Evolutionary conservation across 2,329 filamentous ascomycete genomes (phyloP).

Genomic region (Neonectria ditissima): DNA sequence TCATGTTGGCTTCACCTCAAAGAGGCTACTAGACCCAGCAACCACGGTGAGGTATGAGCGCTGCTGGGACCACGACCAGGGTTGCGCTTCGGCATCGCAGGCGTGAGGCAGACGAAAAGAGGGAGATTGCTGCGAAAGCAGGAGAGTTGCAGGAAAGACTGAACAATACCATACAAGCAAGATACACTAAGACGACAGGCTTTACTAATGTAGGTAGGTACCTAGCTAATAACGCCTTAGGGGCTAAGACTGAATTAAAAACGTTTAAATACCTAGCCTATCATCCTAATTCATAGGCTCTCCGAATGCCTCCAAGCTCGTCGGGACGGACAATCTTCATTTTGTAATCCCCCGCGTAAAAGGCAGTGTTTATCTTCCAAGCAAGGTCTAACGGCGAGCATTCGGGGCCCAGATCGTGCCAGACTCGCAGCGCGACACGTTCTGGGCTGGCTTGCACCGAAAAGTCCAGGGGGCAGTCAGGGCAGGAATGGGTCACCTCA

Average conservation of each 20-base stretch:
- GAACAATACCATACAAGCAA: too few relatives aligned
- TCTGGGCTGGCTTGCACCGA: background rate
- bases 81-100: too few relatives aligned
- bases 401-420: slow-evolving; percentile 33
- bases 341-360: background rate
- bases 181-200: too few relatives aligned
- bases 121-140: too few relatives aligned
- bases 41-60: slow-evolving; percentile 26
- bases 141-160: too few relatives aligned
- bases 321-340: background rate
- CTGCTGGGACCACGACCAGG: slow-evolving; percentile 14
- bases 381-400: slow-evolving; percentile 2
- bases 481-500: slow-evolving; percentile 9
- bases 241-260: too few relatives aligned
- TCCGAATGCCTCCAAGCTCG: background rate
- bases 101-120: too few relatives aligned
- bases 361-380: background rate
- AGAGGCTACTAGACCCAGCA: slow-evolving; percentile 25
- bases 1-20: slow-evolving; percentile 23
- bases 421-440: slow-evolving; percentile 7
- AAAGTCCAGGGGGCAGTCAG: slow-evolving; percentile 25
- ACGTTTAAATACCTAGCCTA: background rate
- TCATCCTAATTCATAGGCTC: background rate
- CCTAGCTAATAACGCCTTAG: too few relatives aligned
- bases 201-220: too few relatives aligned